These are phyloP conservation scores for Claviceps sorghi DNA, from an alignment of 2,329 filamentous ascomycete genomes.

Conservation along the genomic window DNA sequence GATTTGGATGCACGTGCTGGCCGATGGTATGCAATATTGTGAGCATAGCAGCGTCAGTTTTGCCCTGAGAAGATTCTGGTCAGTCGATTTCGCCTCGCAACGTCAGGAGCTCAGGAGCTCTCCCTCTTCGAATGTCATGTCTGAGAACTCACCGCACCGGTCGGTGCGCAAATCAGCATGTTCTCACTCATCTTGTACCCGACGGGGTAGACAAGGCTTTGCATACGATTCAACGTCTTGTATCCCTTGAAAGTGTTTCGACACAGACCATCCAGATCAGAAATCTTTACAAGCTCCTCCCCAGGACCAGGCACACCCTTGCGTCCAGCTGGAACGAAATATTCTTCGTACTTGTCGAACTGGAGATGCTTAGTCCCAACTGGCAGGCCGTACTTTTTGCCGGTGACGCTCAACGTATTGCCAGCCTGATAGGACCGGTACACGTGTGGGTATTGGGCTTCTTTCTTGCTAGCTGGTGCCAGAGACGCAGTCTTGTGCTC, in stretches of 20 bases:
- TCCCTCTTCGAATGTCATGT: not conserved
- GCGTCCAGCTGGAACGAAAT: constrained; percentile 67
- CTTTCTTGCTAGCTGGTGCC: constrained; percentile 54
- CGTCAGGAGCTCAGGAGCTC: not conserved
- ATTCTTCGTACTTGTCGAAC: constrained; percentile 72
- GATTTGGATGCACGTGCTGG: constrained; percentile 70
- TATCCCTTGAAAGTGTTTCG: constrained; percentile 88
- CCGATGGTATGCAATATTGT: constrained; percentile 83
- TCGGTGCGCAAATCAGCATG: constrained; percentile 96
- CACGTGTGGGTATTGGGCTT: constrained; percentile 79
- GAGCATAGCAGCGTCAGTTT: constrained; percentile 96
- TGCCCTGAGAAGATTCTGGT: constrained; percentile 40
- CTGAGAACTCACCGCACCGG: constrained; percentile 55
- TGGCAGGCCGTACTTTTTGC: constrained; percentile 72
- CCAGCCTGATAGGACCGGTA: constrained; percentile 74
- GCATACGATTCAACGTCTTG: constrained; percentile 90
- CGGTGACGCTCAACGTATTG: constrained; percentile 67
- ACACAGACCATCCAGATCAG: constrained; percentile 77
- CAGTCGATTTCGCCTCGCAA: not conserved
- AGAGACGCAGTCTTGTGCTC: constrained; percentile 70
- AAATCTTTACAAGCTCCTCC: constrained; percentile 63
- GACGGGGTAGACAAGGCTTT: constrained; percentile 88
- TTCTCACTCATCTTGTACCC: constrained; percentile 95
- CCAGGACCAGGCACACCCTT: constrained; percentile 60
- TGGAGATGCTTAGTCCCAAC: constrained; percentile 58